Conservation (phyloP, 371 early-diverging fungal species). For the Apophysomyces variabilis region DNA sequence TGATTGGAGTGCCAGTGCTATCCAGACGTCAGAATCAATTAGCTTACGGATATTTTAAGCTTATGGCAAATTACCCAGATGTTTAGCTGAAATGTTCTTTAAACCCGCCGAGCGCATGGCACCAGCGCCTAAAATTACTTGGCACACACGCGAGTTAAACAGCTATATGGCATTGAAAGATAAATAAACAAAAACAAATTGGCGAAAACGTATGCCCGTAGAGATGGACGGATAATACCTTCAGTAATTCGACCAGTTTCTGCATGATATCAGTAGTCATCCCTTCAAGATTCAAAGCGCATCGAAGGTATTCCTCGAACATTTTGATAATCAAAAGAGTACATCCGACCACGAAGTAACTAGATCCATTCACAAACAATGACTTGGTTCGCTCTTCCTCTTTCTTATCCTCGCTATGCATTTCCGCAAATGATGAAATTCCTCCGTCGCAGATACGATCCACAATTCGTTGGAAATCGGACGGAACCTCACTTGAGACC, state of each 20-base stretch:
- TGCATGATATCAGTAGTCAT: slow-evolving; percentile 86
- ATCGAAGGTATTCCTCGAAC: slow-evolving; percentile 86
- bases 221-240: slow-evolving; percentile 45
- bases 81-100: slow-evolving; percentile 94
- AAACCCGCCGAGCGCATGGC: slow-evolving; percentile 94
- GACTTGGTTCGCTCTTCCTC: slow-evolving; percentile 42
- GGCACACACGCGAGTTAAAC: slow-evolving; percentile 91
- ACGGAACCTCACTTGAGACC: slow-evolving; percentile 88
- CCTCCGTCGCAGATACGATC: slow-evolving; percentile 68
- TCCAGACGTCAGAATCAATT: background rate
- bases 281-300: slow-evolving; percentile 74
- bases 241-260: slow-evolving; percentile 81
- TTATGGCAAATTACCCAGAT: slow-evolving; percentile 63
- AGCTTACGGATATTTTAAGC: background rate
- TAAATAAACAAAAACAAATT: background rate
- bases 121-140: slow-evolving; percentile 95
- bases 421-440: slow-evolving; percentile 22
- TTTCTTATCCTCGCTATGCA: slow-evolving; percentile 12
- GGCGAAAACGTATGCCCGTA: background rate
- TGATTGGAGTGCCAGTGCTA: slow-evolving; percentile 91
- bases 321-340: slow-evolving; percentile 85
- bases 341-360: slow-evolving; percentile 87
- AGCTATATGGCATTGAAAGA: slow-evolving; percentile 45
- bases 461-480: slow-evolving; percentile 88
- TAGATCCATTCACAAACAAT: slow-evolving; percentile 60